Evolutionary conservation across 2,329 filamentous ascomycete genomes (phyloP), one percentile per base, ranked within the genome.

Genomic region (Knufia fluminis): DNA sequence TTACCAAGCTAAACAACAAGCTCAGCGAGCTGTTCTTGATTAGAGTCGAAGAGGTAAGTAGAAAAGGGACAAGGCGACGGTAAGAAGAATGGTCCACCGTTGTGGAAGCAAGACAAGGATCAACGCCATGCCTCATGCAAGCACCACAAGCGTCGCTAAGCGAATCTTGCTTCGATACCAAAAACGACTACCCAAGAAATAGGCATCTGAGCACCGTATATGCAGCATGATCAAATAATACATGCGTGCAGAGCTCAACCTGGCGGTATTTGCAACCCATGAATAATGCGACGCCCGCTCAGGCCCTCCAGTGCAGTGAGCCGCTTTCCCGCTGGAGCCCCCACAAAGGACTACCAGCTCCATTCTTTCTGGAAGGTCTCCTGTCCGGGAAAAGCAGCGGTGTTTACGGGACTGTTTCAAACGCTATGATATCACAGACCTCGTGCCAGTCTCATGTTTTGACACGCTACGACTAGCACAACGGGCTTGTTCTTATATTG

Each of bases 351-450:
- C 6, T 28, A 12, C 6, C 6, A 6, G 6, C 19, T 40, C 19
- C 38, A 19, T 9, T 17, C 22, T 17, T 22, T 22, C 38, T 17
- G 17, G 8, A 40, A 22, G 38, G n/a, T n/a, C n/a, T 22, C 38
- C 22, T 12, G 9, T 3, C 38, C 22, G 38, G 38, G 12, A 10
- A 22, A 40, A 40, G 38, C 38, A 12, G 40, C 40, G 9, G 19
- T 26, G 40, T 43, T 36, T 14, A 22, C 9, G 20, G 4, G 7
- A 10, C 19, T 17, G 19, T 26, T n/a, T 36, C 33, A 6, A n/a
- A 36, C n/a, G n/a, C 16, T 36, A 46, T 46, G 43, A 46, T 46
- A 46, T 46, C 43, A 46, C 43, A 16, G 20, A 46, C 19, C 14
- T 46, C 43, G 19, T 46, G 43, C 16, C 19, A 9, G 23, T 33